Base-by-base conservation (phyloP, 768 basidiomycete genomes). In the Termitomyces sp. region DNA sequence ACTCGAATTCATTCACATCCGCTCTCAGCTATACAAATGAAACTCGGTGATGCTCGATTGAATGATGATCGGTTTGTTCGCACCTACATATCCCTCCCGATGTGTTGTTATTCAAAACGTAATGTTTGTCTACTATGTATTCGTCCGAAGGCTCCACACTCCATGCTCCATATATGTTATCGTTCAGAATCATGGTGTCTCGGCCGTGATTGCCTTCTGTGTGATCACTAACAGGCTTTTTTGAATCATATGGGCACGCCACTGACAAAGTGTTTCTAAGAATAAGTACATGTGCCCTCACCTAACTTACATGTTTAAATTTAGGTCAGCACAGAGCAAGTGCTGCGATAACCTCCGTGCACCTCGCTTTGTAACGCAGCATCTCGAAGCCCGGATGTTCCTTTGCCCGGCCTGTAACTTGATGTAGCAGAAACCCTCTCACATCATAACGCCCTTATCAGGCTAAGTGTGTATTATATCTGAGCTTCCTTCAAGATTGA, bases 61-160 rank as follows among this genome's bases (percentile, higher is more conserved):
- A 47, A 47, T 39, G 22, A 51, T 39, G 51, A 60, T 48, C 32
- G 55, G 59, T 12, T 22, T 48, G 42, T 48, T 16, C 26, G 34
- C n/a, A 47, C n/a, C 36, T 36, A 22, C 56, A 42, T 30, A n/a
- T 48, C 47, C 9, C 47, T 48, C 5, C n/a, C 27, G 45, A 27
- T 37, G n/a, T n/a, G 37, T 48, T 10, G 33, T 20, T 13, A 49
- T 22, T 34, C 22, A n/a, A 27, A 22, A 48, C 20, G 30, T 20
- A 42, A 39, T 8, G 40, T 16, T 6, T 40, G 20, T 33, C 30
- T 48, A 18, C 27, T 30, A 3, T 30, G 30, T 7, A 30, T 30
- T 30, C n/a, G n/a, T n/a, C 30, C 30, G 30, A 30, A n/a, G n/a
- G 27, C 30, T 48, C 30, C 47, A 12, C 30, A n/a, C 9, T 20